Percentiles rank a stretch among this genome's conserved stretches.
Conservation (phyloP, 2,329 filamentous ascomycete genomes). For the Drechslera avenae region DNA sequence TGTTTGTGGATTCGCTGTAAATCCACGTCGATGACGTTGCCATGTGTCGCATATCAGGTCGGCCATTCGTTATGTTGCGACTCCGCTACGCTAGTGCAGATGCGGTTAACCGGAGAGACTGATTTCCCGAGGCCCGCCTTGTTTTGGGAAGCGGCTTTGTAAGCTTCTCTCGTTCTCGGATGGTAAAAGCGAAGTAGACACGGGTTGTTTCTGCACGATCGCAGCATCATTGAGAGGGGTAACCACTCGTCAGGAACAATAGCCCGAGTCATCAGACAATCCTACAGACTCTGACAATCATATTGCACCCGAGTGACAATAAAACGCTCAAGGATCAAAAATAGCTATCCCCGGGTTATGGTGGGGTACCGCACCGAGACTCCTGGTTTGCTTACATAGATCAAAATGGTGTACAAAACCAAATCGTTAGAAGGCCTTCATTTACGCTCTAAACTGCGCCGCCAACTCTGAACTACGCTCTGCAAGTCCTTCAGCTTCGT, state of each 20-base stretch:
- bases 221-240: background rate
- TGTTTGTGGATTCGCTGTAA: conserved; percentile 10
- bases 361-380: no score
- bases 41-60: conserved; percentile 11
- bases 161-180: background rate
- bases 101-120: background rate
- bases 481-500: conserved; percentile 5
- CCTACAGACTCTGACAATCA: no score
- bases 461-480: conserved; percentile 4
- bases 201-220: background rate
- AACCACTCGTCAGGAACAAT: no score
- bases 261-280: no score
- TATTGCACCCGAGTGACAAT: no score
- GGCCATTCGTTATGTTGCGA: background rate
- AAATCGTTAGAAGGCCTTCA: background rate
- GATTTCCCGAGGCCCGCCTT: background rate
- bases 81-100: background rate
- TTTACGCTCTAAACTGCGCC: background rate
- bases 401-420: no score
- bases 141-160: background rate
- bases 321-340: no score
- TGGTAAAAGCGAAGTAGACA: background rate
- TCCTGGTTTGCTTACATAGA: no score
- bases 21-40: conserved; percentile 22
- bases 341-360: no score